These are phyloP conservation scores for Vanrija sp. DNA, from an alignment of 1,284 basidiomycete genomes.

Conservation along the genomic window DNA sequence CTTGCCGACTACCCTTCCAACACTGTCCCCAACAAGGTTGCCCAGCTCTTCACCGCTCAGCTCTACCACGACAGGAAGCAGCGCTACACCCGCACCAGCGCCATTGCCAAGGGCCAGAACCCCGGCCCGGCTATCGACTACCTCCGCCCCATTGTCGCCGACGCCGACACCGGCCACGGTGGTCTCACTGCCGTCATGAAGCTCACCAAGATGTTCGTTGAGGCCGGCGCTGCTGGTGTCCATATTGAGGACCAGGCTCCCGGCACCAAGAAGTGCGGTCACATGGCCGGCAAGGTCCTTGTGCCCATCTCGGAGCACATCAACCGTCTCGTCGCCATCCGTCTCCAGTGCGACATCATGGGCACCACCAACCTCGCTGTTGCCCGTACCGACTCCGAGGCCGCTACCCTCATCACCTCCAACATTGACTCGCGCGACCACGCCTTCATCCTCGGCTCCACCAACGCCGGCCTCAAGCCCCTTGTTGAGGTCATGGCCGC, in stretches of 20 bases:
- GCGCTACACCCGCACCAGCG: constrained; percentile 59
- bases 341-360: constrained; percentile 75
- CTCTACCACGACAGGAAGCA: constrained; percentile 62
- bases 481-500: constrained; percentile 77
- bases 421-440: constrained; percentile 98
- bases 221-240: constrained; percentile 66
- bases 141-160: constrained; percentile 86
- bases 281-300: constrained; percentile 68
- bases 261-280: constrained; percentile 56
- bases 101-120: constrained; percentile 53
- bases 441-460: constrained; percentile 88
- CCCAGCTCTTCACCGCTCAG: constrained; percentile 61
- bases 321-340: constrained; percentile 71
- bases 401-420: constrained; percentile 91
- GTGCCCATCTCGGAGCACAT: constrained; percentile 70
- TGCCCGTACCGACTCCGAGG: constrained; percentile 75
- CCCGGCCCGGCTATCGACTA: constrained; percentile 63
- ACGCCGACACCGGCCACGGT: constrained; percentile 72
- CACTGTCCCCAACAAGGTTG: constrained; percentile 62
- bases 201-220: constrained; percentile 74
- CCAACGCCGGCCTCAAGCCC: constrained; percentile 65
- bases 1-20: constrained; percentile 71
- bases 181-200: constrained; percentile 95
- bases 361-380: constrained; percentile 71
- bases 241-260: constrained; percentile 75